Conservation (phyloP, 2,329 filamentous ascomycete genomes). For the Diaporthe citriasiana region DNA sequence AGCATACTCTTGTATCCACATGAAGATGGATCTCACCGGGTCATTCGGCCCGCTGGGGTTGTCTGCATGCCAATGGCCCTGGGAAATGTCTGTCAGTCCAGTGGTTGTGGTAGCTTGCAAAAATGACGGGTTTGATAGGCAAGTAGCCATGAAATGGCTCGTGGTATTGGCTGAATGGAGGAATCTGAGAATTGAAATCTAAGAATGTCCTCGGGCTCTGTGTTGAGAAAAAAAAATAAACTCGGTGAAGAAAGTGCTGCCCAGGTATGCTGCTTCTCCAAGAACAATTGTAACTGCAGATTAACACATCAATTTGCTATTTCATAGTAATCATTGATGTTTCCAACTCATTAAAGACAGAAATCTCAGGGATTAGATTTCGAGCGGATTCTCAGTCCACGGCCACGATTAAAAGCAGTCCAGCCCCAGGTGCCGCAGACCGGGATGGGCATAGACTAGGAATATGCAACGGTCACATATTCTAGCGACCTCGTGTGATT, state of each 20-base stretch:
- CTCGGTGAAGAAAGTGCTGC: background rate
- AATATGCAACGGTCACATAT: background rate
- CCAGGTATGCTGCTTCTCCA: background rate
- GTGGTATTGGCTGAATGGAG: background rate
- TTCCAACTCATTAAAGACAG: background rate
- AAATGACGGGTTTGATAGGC: background rate
- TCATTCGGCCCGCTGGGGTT: background rate
- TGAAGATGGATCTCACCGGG: background rate
- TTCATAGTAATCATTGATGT: no score
- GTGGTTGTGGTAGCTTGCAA: background rate
- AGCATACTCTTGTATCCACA: no score
- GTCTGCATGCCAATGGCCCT: background rate
- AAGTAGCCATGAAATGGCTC: background rate
- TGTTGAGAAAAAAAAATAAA: background rate
- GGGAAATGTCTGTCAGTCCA: background rate
- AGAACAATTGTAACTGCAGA: background rate
- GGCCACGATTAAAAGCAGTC: background rate
- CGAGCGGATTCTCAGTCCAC: no score
- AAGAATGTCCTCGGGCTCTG: background rate
- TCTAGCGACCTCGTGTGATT: background rate
- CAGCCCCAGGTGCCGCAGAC: background rate
- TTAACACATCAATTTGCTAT: background rate
- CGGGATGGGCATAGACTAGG: no score
- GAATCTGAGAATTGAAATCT: background rate
- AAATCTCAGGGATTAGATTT: rapidly evolving